Percentiles rank a stretch among this genome's conserved stretches.
phyloP scores from a whole-genome alignment of 1,139 yeast genomes.

The Taphrina populina region DNA sequence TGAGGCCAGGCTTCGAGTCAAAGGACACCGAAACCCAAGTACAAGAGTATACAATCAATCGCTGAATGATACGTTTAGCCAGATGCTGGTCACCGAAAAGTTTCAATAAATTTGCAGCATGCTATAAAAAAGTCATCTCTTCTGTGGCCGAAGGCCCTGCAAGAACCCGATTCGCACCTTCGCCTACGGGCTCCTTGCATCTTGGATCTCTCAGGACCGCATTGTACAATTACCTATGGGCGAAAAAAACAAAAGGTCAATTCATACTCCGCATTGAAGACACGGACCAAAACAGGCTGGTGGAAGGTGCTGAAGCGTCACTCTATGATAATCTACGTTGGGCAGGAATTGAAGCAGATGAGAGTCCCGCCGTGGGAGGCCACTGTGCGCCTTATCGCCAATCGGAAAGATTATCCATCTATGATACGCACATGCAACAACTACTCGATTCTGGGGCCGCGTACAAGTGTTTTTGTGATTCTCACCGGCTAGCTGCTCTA shows the following conservation, averaged over 20 bases:
- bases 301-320: conserved; percentile 76
- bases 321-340: conserved; percentile 73
- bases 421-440: conserved; percentile 56
- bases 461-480: conserved; percentile 81
- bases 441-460: conserved; percentile 68
- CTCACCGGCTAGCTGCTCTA: conserved; percentile 67
- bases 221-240: conserved; percentile 77
- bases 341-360: conserved; percentile 77
- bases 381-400: conserved; percentile 76
- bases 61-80: too few relatives aligned
- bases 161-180: conserved; percentile 92
- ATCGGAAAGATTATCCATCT: conserved; percentile 70
- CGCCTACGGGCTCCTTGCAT: conserved; percentile 93
- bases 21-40: too few relatives aligned
- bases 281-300: conserved; percentile 77
- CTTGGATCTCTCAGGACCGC: conserved; percentile 93
- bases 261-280: conserved; percentile 85
- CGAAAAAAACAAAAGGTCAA: conserved; percentile 74
- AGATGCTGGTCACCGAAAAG: too few relatives aligned
- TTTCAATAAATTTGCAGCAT: too few relatives aligned
- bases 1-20: too few relatives aligned
- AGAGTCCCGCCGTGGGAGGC: conserved; percentile 72
- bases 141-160: too few relatives aligned
- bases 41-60: too few relatives aligned
- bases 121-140: too few relatives aligned